Evolutionary conservation across 306 rosid genomes (phyloP).

Genomic region (Canavalia gladiata): DNA sequence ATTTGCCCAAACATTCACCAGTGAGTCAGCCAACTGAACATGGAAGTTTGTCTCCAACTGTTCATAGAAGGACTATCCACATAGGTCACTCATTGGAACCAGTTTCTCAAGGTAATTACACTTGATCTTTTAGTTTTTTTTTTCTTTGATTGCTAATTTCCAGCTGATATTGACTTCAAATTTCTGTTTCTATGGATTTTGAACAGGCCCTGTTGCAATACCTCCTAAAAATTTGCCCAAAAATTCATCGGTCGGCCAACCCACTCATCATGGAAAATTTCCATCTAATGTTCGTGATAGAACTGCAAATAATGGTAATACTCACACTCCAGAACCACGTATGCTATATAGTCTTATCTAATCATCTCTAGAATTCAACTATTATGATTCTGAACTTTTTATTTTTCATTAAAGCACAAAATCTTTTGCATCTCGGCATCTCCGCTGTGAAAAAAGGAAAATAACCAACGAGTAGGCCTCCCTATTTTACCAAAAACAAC

Average conservation of each 20-base stretch:
- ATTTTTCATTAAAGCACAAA: slow-evolving; percentile 47
- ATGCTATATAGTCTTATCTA: slow-evolving; percentile 26
- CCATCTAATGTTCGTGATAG: slow-evolving; percentile 41
- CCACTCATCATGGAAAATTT: slow-evolving; percentile 46
- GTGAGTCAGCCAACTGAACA: slow-evolving; percentile 55
- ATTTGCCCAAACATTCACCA: slow-evolving; percentile 62
- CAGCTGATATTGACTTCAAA: background rate
- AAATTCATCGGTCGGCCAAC: slow-evolving; percentile 41
- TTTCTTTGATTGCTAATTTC: background rate
- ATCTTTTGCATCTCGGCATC: slow-evolving; percentile 58
- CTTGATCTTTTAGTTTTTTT: background rate
- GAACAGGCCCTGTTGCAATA: slow-evolving; percentile 61
- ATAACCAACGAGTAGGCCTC: slow-evolving; percentile 40
- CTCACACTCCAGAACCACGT: slow-evolving; percentile 39
- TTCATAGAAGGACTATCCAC: slow-evolving; percentile 47
- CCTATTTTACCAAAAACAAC: slow-evolving; percentile 41
- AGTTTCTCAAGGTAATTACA: slow-evolving; percentile 61
- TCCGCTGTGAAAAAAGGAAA: slow-evolving; percentile 43
- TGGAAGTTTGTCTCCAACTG: slow-evolving; percentile 61
- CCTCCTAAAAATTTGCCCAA: slow-evolving; percentile 43
- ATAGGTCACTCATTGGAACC: slow-evolving; percentile 58
- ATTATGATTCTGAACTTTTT: slow-evolving; percentile 36
- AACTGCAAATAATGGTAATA: slow-evolving; percentile 42
- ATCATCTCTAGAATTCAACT: slow-evolving; percentile 39
- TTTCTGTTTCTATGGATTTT: slow-evolving; percentile 30